phyloP scores from a whole-genome alignment of 148 eudicot species.

The Rhododendron vialii region DNA sequence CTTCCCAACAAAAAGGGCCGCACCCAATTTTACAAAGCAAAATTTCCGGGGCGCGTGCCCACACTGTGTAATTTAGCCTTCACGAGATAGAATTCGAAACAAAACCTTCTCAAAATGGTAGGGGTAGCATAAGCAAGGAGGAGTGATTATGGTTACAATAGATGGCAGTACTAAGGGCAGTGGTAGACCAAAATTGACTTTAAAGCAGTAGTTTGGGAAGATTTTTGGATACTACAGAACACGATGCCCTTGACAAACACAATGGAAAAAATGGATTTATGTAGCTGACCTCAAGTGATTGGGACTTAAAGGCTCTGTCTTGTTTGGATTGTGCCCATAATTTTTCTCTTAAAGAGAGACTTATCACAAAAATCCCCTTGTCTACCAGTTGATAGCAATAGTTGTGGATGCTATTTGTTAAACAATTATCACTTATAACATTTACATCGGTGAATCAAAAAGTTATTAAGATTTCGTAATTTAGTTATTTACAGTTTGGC shows the following conservation, averaged over 20 bases:
- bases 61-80: background rate
- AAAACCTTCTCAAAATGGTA: background rate
- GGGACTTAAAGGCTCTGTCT: background rate
- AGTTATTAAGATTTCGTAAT: background rate
- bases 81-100: background rate
- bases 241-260: background rate
- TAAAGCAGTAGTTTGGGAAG: background rate
- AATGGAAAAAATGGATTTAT: background rate
- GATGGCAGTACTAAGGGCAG: background rate
- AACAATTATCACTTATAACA: background rate
- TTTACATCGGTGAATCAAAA: background rate
- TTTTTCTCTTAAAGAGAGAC: background rate
- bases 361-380: background rate
- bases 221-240: too few species aligned
- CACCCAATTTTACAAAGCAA: too few species aligned
- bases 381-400: background rate
- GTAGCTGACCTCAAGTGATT: background rate
- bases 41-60: too few species aligned
- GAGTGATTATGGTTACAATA: background rate
- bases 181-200: background rate
- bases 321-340: background rate
- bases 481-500: background rate
- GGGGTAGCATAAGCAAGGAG: background rate
- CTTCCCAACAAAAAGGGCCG: too few species aligned
- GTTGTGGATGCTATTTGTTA: background rate